Conservation (phyloP, 164 flowering plant genomes). For the Magnolia officinalis region DNA sequence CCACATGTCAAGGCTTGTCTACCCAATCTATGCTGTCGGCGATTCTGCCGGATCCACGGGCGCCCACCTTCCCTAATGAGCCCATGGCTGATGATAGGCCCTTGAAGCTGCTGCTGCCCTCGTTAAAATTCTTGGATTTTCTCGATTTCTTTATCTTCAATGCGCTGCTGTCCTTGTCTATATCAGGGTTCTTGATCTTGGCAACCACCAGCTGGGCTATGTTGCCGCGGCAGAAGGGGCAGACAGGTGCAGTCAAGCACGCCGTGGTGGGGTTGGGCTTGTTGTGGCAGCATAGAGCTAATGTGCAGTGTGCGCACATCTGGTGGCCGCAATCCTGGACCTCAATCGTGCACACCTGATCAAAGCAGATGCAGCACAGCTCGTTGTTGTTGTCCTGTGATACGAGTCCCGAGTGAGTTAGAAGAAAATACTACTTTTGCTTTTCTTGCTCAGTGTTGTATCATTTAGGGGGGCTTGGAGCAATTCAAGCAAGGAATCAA, state of each 20-base stretch:
- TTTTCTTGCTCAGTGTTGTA: not conserved
- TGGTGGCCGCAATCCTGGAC: constrained; percentile 91
- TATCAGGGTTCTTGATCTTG: constrained; percentile 30
- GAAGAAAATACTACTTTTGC: not conserved
- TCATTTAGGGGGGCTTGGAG: not conserved
- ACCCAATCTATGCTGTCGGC: constrained; percentile 46
- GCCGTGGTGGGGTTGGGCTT: constrained; percentile 80
- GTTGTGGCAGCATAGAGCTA: constrained; percentile 88
- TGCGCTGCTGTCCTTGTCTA: constrained; percentile 45
- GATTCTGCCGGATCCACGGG: constrained; percentile 61
- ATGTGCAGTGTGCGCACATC: constrained; percentile 97
- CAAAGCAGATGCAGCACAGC: constrained; percentile 92
- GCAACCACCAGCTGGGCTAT: constrained; percentile 69
- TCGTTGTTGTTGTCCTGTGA: constrained; percentile 73
- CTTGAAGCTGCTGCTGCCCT: constrained; percentile 89
- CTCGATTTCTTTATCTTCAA: constrained; percentile 37
- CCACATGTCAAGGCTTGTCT: constrained; percentile 43
- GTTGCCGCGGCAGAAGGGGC: constrained; percentile 90
- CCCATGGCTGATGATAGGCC: constrained; percentile 46
- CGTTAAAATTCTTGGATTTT: constrained; percentile 51
- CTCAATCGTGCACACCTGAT: constrained; percentile 85
- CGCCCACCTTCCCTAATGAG: constrained; percentile 55
- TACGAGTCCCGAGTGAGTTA: not conserved
- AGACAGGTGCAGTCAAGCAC: constrained; percentile 49
- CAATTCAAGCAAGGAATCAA: not conserved